These are phyloP conservation scores for Coprinellus micaceus DNA, from an alignment of 768 basidiomycete genomes.

Conservation along the genomic window DNA sequence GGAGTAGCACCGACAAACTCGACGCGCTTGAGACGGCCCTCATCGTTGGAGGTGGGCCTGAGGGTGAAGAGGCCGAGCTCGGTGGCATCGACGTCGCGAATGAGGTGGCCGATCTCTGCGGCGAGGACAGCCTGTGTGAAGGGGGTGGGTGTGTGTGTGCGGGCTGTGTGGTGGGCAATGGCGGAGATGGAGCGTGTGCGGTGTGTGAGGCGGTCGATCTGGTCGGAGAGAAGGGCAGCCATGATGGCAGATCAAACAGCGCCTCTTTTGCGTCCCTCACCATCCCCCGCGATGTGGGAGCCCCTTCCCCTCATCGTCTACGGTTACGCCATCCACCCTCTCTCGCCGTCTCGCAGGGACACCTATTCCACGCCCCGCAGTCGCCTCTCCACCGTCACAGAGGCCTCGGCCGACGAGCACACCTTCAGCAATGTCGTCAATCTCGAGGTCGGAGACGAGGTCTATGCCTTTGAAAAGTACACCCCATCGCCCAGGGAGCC, in stretches of 20 bases:
- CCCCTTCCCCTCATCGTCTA: conserved; percentile 71
- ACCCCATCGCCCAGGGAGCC: conserved; percentile 63
- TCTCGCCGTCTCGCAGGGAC: conserved; percentile 71
- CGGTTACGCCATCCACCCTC: conserved; percentile 86
- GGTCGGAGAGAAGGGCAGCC: conserved; percentile 61
- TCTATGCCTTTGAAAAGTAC: conserved; percentile 95
- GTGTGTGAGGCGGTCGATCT: conserved; percentile 60
- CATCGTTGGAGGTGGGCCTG: conserved; percentile 23
- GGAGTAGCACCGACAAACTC: conserved; percentile 72
- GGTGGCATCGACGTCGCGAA: conserved; percentile 74
- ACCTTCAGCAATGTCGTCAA: conserved; percentile 70
- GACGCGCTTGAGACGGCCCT: conserved; percentile 42
- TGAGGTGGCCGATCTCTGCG: conserved; percentile 65
- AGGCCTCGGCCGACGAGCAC: conserved; percentile 60
- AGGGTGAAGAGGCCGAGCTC: conserved; percentile 78
- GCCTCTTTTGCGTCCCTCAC: conserved; percentile 10
- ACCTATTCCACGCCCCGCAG: conserved; percentile 57
- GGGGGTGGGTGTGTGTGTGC: conserved; percentile 25
- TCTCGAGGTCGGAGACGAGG: conserved; percentile 92
- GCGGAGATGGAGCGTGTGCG: conserved; percentile 50
- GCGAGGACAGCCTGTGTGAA: conserved; percentile 67
- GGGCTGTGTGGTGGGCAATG: conserved; percentile 32
- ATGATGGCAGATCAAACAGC: conserved; percentile 3
- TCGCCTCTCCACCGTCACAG: conserved; percentile 59
- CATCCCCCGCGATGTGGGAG: conserved; percentile 40